Evolutionary conservation across 164 flowering plant genomes (phyloP), one percentile per base, ranked within the genome.

Genomic region (Magnolia kwangsiensis): DNA sequence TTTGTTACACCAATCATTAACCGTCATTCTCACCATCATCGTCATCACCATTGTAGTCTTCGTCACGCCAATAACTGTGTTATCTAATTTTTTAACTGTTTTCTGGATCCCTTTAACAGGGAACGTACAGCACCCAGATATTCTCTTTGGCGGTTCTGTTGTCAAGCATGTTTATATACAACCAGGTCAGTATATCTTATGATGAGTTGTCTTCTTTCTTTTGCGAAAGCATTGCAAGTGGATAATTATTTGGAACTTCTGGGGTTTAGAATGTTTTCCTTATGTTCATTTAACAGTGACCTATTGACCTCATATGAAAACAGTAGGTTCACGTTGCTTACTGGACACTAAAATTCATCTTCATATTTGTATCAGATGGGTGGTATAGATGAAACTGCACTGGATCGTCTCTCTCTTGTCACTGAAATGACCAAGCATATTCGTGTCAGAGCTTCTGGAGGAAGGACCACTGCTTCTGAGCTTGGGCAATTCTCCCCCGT

Each of bases 351-450:
- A 49, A 13, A n/a, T n/a, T 79, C 68, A 18, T 50, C 59, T 76
- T 11, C 58, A 20, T 49, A 19, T 16, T 29, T 78, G 24, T 73
- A 45, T 76, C 80, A 96, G 98, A 93, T 96, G 98, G 99, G 99
- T 72, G 98, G 98, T 69, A 96, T 96, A 63, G 99, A 96, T 85
- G 99, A 96, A 85, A 88, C 98, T 78, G 95, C 99, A 59, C 87
- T 96, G 68, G 99, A 96, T 86, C 97, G 98, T 71, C 92, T 96
- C 61, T 96, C 99, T 78, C 98, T 96, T 80, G 99, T 96, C 64
- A 96, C 99, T 55, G 95, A 96, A 88, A 91, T 96, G 98, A 96
- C 97, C 45, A 96, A 92, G 74, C 99, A 94, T 84, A 96, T 96
- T 74, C 98, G 98, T 72, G 97, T 96, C 59, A 90, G 94, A 85